Percentiles rank a stretch among this genome's conserved stretches.
Evolutionary conservation across 495 filamentous ascomycete species (phyloP).

Genomic region (Penicillium desertorum): DNA sequence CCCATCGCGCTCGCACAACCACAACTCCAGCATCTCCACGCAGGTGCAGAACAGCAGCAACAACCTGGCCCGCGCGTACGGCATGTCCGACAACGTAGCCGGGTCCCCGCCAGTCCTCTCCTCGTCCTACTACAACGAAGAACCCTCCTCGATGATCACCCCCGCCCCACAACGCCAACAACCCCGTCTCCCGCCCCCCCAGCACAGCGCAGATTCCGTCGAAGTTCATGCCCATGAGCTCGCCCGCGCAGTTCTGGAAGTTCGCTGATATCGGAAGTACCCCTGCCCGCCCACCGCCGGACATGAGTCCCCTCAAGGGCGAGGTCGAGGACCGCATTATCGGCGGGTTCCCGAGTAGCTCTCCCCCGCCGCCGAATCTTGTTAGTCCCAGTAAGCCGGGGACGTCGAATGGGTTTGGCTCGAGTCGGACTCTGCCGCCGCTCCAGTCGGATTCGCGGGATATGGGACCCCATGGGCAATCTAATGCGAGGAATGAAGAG

Average conservation of each 20-base stretch:
- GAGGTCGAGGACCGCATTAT: constrained; percentile 45
- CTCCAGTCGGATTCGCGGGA: constrained; percentile 31
- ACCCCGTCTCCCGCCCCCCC: constrained; percentile 77
- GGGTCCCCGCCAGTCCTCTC: constrained; percentile 71
- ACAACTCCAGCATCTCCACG: constrained; percentile 30
- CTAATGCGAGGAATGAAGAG: constrained; percentile 9
- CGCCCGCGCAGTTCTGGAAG: constrained; percentile 97
- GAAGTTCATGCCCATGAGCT: constrained; percentile 92
- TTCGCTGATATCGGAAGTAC: constrained; percentile 72
- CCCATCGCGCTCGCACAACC: constrained; percentile 49
- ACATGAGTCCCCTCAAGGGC: constrained; percentile 61
- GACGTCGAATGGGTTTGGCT: constrained; percentile 36
- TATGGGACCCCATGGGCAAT: constrained; percentile 12
- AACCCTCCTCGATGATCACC: constrained; percentile 66
- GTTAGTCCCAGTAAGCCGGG: constrained; percentile 50
- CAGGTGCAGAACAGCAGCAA: constrained; percentile 50
- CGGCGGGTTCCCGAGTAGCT: constrained; percentile 64
- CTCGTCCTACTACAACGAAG: constrained; percentile 60
- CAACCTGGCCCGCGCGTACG: constrained; percentile 53
- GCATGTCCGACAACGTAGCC: constrained; percentile 56
- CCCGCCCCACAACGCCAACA: constrained; percentile 82
- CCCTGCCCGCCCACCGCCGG: constrained; percentile 62
- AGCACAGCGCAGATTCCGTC: constrained; percentile 87
- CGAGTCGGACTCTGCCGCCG: constrained; percentile 39
- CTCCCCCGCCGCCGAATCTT: constrained; percentile 54